Percentiles rank a stretch among this genome's conserved stretches.
Conservation (phyloP, 1,139 yeast genomes). For the Candida gigantensis region DNA sequence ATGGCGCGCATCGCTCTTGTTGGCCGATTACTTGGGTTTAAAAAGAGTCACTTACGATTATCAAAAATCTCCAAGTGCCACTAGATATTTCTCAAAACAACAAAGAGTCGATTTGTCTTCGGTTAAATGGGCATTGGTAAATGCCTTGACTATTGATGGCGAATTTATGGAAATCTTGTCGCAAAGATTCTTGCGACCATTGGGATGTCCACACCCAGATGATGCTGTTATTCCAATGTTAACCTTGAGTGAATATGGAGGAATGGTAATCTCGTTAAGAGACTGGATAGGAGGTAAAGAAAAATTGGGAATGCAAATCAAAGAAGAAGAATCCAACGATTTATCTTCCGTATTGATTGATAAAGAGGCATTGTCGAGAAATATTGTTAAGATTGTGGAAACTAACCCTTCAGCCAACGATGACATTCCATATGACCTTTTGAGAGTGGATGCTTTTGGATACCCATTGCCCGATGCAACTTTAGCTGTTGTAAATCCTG, state of each 20-base stretch:
- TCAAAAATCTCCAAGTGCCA: conserved; percentile 84
- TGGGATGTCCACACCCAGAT: conserved; percentile 79
- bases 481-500: conserved; percentile 92
- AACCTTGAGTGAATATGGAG: conserved; percentile 91
- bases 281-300: conserved; percentile 85
- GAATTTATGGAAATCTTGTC: conserved; percentile 88
- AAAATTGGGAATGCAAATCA: conserved; percentile 48
- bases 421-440: conserved; percentile 49
- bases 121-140: conserved; percentile 86
- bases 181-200: conserved; percentile 88
- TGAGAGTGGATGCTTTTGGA: conserved; percentile 90
- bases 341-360: conserved; percentile 77
- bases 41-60: conserved; percentile 93
- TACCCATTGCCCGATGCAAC: conserved; percentile 94
- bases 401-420: conserved; percentile 58
- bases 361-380: conserved; percentile 76
- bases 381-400: conserved; percentile 70
- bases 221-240: conserved; percentile 87
- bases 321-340: conserved; percentile 35
- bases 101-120: conserved; percentile 76
- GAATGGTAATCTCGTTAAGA: conserved; percentile 87
- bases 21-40: conserved; percentile 87
- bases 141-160: conserved; percentile 90
- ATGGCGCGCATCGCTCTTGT: conserved; percentile 67
- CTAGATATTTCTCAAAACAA: conserved; percentile 77